Evolutionary conservation across 2,329 filamentous ascomycete species (phyloP).

Genomic region (Zymoseptoria crescenta): DNA sequence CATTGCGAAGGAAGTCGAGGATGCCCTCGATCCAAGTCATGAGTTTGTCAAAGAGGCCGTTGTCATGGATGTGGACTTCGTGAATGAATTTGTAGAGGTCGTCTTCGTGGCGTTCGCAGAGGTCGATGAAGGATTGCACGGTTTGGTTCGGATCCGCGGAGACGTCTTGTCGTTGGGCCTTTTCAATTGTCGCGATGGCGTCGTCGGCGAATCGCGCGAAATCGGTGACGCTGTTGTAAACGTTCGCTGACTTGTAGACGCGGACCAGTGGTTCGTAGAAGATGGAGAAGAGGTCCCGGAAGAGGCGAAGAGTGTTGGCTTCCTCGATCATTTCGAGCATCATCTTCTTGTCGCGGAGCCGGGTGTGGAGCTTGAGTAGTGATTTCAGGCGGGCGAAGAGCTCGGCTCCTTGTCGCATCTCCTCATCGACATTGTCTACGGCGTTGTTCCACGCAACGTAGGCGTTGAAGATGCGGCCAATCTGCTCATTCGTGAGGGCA

Average conservation of each 20-base stretch:
- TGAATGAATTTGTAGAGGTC: conserved; percentile 99
- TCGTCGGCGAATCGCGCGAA: conserved; percentile 91
- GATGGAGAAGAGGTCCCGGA: conserved; percentile 93
- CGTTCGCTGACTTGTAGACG: conserved; percentile 97
- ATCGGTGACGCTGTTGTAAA: conserved; percentile 95
- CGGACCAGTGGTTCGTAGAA: conserved; percentile 97
- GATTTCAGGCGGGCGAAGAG: conserved; percentile 94
- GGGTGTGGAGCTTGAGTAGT: conserved; percentile 80
- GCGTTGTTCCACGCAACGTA: conserved; percentile 95
- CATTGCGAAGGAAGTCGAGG: conserved; percentile 81
- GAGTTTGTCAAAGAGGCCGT: conserved; percentile 88
- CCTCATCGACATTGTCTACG: conserved; percentile 82
- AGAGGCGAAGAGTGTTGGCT: conserved; percentile 90
- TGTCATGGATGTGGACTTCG: conserved; percentile 93
- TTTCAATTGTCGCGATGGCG: conserved; percentile 71
- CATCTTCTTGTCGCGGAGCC: conserved; percentile 92
- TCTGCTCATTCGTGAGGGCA: conserved; percentile 63
- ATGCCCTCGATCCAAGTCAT: conserved; percentile 98
- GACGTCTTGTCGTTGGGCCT: conserved; percentile 65
- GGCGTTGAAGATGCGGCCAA: conserved; percentile 81
- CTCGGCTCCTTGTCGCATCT: conserved; percentile 81
- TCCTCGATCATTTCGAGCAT: conserved; percentile 95
- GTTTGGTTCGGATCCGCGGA: conserved; percentile 96
- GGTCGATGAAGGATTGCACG: conserved; percentile 93
- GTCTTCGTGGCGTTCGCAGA: conserved; percentile 88